A percentile compares a stretch with the other conserved stretches of the same genome.
These are phyloP conservation scores for Globisporangium polare DNA, from an alignment of 352 stramenopile species.

Conservation along the genomic window DNA sequence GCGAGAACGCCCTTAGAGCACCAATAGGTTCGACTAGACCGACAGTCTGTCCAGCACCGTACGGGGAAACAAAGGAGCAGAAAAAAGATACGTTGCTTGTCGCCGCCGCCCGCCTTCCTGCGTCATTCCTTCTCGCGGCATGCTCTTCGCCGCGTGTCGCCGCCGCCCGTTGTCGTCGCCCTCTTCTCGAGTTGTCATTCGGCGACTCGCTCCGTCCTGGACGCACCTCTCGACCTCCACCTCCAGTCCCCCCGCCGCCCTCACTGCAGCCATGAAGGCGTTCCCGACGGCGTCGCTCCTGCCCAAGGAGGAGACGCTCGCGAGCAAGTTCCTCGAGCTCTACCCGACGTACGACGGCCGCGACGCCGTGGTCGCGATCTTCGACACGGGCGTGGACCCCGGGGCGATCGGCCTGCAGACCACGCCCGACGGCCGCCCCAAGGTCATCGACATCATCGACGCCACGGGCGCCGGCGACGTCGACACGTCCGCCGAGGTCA, in stretches of 20 bases:
- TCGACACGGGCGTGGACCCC: conserved; percentile 96
- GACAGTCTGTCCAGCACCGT: too few species aligned
- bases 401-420: conserved; percentile 84
- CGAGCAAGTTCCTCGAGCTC: conserved; percentile 65
- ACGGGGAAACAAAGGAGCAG: too few species aligned
- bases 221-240: background rate
- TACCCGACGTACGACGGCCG: conserved; percentile 90
- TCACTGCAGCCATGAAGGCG: conserved; percentile 27
- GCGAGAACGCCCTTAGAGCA: too few species aligned
- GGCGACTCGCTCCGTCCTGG: conserved; percentile 2
- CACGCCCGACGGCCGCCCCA: conserved; percentile 84
- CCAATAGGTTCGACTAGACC: too few species aligned
- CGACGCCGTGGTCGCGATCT: conserved; percentile 90
- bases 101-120: too few species aligned
- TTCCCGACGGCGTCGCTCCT: conserved; percentile 73
- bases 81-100: too few species aligned
- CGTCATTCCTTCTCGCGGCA: background rate
- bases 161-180: background rate
- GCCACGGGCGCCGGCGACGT: conserved; percentile 93
- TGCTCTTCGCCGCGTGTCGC: conserved; percentile 6
- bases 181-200: conserved; percentile 5
- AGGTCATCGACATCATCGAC: conserved; percentile 95
- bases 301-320: conserved; percentile 91
- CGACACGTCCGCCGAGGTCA: conserved; percentile 69
- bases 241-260: background rate